phyloP scores from a whole-genome alignment of 1,284 basidiomycete species.

The Trametes sp. region DNA sequence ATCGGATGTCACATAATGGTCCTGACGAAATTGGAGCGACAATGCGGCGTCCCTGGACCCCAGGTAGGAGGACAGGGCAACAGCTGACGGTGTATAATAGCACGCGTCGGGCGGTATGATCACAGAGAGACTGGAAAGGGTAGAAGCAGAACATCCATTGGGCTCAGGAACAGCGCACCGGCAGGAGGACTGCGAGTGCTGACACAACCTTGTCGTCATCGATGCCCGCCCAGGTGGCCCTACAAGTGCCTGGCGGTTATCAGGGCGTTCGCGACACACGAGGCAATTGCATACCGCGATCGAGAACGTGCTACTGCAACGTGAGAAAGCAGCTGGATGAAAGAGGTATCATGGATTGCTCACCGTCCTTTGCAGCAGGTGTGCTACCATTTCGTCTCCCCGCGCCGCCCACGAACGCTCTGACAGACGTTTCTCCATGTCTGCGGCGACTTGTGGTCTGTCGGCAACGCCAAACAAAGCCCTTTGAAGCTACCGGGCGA shows the following conservation, averaged over 20 bases:
- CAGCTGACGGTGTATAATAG: constrained; percentile 6
- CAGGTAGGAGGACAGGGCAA: background rate
- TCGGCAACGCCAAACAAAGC: background rate
- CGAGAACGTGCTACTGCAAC: background rate
- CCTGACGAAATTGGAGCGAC: too few relatives aligned
- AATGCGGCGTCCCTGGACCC: too few relatives aligned
- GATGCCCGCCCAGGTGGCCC: background rate
- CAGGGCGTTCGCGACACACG: constrained; percentile 1
- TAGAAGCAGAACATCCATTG: background rate
- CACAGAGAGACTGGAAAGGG: background rate
- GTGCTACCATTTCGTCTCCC: background rate
- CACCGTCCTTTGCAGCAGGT: background rate
- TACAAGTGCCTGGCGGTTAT: constrained; percentile 11
- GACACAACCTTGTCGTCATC: constrained; percentile 10
- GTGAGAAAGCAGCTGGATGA: background rate
- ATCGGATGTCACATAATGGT: too few relatives aligned
- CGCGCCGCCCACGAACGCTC: background rate
- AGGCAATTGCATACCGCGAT: constrained; percentile 3
- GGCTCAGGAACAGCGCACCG: constrained; percentile 20
- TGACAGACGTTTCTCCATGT: background rate
- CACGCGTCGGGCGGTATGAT: background rate
- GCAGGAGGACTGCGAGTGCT: background rate
- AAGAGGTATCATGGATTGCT: background rate
- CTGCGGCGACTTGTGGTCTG: background rate
- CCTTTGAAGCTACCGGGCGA: background rate